Evolutionary conservation across 176 grass and related monocot species (phyloP).

Genomic region (Oryza australiensis): DNA sequence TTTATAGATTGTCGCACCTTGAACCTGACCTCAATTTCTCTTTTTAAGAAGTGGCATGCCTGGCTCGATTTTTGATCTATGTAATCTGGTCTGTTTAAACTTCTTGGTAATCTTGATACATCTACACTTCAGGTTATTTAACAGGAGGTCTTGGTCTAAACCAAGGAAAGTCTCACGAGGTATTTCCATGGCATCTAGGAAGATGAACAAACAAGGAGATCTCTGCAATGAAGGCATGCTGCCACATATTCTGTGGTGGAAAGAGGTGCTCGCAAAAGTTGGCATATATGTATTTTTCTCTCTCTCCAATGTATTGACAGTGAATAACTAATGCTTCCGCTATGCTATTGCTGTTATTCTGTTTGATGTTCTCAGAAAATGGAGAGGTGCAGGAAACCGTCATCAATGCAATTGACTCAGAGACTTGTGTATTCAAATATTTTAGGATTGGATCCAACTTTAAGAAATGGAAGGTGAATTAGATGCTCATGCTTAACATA

Average conservation of each 20-base stretch:
- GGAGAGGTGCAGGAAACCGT: constrained; percentile 82
- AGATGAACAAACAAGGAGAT: constrained; percentile 49
- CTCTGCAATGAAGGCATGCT: constrained; percentile 53
- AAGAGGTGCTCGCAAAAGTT: constrained; percentile 67
- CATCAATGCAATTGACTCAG: constrained; percentile 70
- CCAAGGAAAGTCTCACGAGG: constrained; percentile 43
- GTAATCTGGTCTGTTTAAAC: not conserved
- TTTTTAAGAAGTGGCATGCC: not conserved
- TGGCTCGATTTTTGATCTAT: not conserved
- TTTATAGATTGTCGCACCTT: not conserved
- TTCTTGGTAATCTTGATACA: constrained; percentile 10
- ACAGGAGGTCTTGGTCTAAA: constrained; percentile 55
- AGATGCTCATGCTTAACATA: constrained; percentile 26
- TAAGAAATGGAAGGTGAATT: constrained; percentile 94
- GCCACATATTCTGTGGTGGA: constrained; percentile 89
- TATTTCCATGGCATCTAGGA: constrained; percentile 50
- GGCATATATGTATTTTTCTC: not conserved
- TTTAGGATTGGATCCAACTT: constrained; percentile 72
- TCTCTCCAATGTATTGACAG: not conserved
- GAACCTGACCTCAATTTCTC: not conserved
- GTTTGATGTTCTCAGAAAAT: constrained; percentile 66
- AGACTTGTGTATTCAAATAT: constrained; percentile 86
- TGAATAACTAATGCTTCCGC: constrained; percentile 17
- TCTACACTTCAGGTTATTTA: constrained; percentile 52
- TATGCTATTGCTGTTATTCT: constrained; percentile 1